Conservation (phyloP, 306 rosid genomes). For the Carpinus fangiana region DNA sequence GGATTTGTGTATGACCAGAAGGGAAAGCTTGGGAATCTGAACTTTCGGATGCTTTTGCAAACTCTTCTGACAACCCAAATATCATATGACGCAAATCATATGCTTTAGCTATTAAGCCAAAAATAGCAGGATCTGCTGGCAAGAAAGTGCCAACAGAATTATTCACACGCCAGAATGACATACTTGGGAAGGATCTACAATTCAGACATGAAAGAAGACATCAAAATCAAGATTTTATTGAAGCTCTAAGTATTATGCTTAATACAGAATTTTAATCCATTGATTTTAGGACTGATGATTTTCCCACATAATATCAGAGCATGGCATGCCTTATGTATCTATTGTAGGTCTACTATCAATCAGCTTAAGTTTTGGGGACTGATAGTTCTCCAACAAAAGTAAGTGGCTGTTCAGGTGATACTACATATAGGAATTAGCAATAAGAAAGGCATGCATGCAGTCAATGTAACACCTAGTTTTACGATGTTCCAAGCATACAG, state of each 20-base stretch:
- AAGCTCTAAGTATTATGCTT: neutral
- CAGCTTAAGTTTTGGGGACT: neutral
- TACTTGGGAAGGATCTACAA: conserved; percentile 55
- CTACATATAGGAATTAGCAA: neutral
- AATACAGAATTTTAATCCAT: neutral
- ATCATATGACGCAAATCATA: conserved; percentile 73
- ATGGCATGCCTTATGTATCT: neutral
- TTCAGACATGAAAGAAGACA: conserved; percentile 11
- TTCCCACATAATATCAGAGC: neutral
- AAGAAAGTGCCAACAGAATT: conserved; percentile 89
- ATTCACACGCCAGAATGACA: conserved; percentile 90
- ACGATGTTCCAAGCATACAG: neutral
- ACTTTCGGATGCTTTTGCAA: conserved; percentile 35
- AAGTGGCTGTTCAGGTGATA: neutral
- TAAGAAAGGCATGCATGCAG: neutral
- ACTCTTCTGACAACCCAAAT: conserved; percentile 62
- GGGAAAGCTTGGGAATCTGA: conserved; percentile 41
- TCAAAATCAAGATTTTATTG: neutral
- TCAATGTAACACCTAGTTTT: neutral
- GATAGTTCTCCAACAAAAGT: neutral
- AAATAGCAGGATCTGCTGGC: conserved; percentile 69
- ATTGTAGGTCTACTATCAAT: neutral
- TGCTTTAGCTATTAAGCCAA: conserved; percentile 53
- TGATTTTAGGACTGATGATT: neutral
- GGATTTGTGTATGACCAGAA: conserved; percentile 35